A percentile compares a stretch with the other conserved stretches of the same genome.
Conservation (phyloP, 345 rosid genomes). For the Hevea brasiliensis region DNA sequence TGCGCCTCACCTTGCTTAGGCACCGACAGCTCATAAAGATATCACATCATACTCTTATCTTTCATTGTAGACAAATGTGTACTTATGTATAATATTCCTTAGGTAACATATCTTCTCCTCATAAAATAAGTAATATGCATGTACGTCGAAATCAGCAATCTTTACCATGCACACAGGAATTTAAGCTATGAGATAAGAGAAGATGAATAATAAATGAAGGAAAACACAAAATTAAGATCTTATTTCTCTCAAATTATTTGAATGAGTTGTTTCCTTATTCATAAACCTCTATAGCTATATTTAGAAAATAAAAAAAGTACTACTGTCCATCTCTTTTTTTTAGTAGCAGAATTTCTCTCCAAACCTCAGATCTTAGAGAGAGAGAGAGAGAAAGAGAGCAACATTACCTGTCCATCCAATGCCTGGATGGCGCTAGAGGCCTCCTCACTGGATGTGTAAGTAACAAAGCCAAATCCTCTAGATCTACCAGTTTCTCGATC, state of each 20-base stretch:
- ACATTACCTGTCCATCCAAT: constrained; percentile 84
- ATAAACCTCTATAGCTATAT: background rate
- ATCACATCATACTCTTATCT: background rate
- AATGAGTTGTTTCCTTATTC: background rate
- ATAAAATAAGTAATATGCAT: background rate
- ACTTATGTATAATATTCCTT: too few species aligned
- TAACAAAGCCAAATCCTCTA: constrained; percentile 90
- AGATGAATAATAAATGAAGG: background rate
- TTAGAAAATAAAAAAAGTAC: background rate
- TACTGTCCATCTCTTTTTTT: background rate
- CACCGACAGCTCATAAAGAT: too few species aligned
- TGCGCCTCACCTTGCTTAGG: too few species aligned
- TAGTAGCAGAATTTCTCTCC: too few species aligned
- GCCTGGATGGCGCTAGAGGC: constrained; percentile 92
- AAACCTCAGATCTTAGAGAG: background rate
- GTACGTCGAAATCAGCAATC: too few species aligned
- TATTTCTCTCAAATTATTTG: background rate
- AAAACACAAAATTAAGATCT: background rate
- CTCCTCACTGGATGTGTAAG: constrained; percentile 59
- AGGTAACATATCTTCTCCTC: background rate
- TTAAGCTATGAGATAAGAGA: background rate
- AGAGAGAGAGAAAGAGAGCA: background rate
- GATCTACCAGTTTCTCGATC: constrained; percentile 93
- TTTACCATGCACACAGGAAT: background rate
- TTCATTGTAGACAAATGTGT: background rate